A percentile compares a stretch with the other conserved stretches of the same genome.
These are phyloP conservation scores for Penicillium sp. DNA, from an alignment of 2,329 filamentous ascomycete genomes.

Conservation along the genomic window DNA sequence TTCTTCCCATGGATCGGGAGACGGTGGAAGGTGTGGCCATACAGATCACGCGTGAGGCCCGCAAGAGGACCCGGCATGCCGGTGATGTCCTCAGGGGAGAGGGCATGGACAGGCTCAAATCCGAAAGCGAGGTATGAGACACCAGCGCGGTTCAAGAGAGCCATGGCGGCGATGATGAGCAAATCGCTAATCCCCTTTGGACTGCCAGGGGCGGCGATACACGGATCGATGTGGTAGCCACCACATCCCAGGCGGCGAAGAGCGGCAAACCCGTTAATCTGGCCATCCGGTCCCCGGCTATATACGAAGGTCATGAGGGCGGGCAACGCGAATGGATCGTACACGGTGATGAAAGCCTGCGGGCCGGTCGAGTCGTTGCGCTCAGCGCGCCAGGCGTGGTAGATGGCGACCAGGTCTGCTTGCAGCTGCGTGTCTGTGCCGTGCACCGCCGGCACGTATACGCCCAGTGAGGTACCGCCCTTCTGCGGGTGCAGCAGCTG, in stretches of 20 bases:
- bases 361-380: conserved; percentile 32
- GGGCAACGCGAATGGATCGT: conserved; percentile 41
- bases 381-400: conserved; percentile 39
- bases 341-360: conserved; percentile 44
- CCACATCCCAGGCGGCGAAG: conserved; percentile 38
- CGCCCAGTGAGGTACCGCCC: conserved; percentile 33
- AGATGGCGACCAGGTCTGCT: conserved; percentile 33
- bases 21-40: conserved; percentile 33
- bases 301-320: conserved; percentile 45
- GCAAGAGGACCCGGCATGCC: conserved; percentile 31
- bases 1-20: conserved; percentile 41
- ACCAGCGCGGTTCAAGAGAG: conserved; percentile 32
- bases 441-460: conserved; percentile 35
- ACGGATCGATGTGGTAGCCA: conserved; percentile 46
- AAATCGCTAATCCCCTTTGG: conserved; percentile 42
- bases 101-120: conserved; percentile 36
- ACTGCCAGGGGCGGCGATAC: conserved; percentile 34
- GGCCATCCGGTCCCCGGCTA: conserved; percentile 29
- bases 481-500: conserved; percentile 38
- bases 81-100: conserved; percentile 28
- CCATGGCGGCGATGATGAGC: conserved; percentile 40
- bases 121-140: conserved; percentile 41
- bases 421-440: conserved; percentile 33
- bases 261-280: conserved; percentile 40
- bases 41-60: conserved; percentile 30